Base-by-base conservation (phyloP, 768 basidiomycete genomes). In the Cyathus striatus region DNA sequence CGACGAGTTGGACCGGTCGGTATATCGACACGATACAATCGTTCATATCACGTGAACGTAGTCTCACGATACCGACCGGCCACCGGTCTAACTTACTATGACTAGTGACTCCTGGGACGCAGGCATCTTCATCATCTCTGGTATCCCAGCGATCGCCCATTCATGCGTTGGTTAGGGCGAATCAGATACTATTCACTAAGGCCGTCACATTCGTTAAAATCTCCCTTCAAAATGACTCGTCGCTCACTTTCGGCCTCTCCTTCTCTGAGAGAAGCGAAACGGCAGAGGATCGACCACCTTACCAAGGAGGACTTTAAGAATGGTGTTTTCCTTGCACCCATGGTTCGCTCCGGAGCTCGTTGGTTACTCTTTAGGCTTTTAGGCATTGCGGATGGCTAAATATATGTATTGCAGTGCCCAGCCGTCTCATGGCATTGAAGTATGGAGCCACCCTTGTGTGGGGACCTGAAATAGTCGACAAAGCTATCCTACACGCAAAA, bases 401-500 rank as follows among this genome's bases (percentile, higher is more conserved):
- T n/a, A n/a, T n/a, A n/a, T n/a, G 5, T 18, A 39, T 24, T 41
- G 6, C 57, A 94, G 91, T 94, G 20, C 90, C 90, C 0, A 91
- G 86, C 24, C 81, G 91, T 21, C 61, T 95, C 5, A 82, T 89
- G 49, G 83, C 93, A 12, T 70, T 98, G 30, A 92, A 93, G 52
- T 87, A 97, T 57, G 94, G 95, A 3, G 94, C 95, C 2, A 83
- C 84, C 7, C 73, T 98, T 10, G 93, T 98, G 1, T 97, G 95
- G 96, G 86, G 89, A 9, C 96, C 96, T 0, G 96, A 99, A 60
- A 86, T 89, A 38, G 86, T 99, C 6, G 96, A 99, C 68, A 93
- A 88, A 65, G 96, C 96, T 13, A 91, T 99, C 41, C 66, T 98
- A 23, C 88, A 94, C 44, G 66, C 89, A 0, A 77, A 83, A 49